Evolutionary conservation across 2,329 filamentous ascomycete genomes (phyloP).

Genomic region (Trichoderma atrobrunneum): DNA sequence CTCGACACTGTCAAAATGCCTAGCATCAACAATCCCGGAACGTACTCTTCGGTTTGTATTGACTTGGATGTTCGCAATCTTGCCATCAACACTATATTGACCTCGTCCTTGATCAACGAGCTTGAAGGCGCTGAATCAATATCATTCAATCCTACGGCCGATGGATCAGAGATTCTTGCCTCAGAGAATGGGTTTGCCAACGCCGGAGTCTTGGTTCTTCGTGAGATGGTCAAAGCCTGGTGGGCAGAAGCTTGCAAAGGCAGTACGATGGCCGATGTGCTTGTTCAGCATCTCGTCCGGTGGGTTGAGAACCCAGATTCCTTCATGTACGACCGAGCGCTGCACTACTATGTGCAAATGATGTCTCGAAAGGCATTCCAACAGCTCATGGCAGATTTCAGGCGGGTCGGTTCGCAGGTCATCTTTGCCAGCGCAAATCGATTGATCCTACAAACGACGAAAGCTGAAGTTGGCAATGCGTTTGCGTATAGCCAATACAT

Average conservation of each 20-base stretch:
- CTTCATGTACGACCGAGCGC: constrained; percentile 88
- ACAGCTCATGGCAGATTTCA: constrained; percentile 95
- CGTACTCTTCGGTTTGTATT: constrained; percentile 94
- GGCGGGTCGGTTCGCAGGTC: constrained; percentile 88
- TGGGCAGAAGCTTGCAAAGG: constrained; percentile 91
- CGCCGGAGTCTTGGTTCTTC: constrained; percentile 82
- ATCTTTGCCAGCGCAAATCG: constrained; percentile 92
- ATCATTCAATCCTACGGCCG: constrained; percentile 64
- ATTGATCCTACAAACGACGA: constrained; percentile 90
- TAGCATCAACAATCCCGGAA: constrained; percentile 86
- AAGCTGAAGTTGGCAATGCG: constrained; percentile 93
- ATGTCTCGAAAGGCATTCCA: constrained; percentile 97
- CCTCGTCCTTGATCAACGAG: constrained; percentile 94
- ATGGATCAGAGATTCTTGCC: constrained; percentile 57
- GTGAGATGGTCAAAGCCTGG: constrained; percentile 99
- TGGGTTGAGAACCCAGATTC: constrained; percentile 95
- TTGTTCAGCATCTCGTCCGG: constrained; percentile 94
- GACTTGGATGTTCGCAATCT: constrained; percentile 92
- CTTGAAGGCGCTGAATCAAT: constrained; percentile 86
- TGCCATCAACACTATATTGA: constrained; percentile 95
- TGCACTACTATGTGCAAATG: constrained; percentile 98
- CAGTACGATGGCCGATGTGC: constrained; percentile 91
- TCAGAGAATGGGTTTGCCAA: constrained; percentile 92
- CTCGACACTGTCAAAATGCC: constrained; percentile 91
- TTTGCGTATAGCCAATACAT: constrained; percentile 98